These are phyloP conservation scores for Irpex sp. DNA, from an alignment of 1,284 basidiomycete species.

Conservation along the genomic window DNA sequence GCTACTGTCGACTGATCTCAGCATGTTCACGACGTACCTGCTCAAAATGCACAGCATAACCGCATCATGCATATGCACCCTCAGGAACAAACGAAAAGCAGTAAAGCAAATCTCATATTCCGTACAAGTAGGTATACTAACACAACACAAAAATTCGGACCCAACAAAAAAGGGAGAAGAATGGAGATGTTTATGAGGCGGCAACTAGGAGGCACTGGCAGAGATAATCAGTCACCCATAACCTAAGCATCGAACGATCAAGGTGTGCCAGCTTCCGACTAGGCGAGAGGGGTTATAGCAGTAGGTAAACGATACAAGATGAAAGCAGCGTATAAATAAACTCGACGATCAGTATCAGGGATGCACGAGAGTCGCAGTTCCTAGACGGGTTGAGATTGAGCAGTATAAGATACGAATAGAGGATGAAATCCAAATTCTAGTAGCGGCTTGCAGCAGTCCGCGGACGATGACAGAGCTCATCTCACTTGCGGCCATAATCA, in stretches of 20 bases:
- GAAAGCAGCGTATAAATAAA: background rate
- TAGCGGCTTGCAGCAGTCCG: background rate
- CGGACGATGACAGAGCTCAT: background rate
- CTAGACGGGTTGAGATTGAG: background rate
- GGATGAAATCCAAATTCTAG: background rate
- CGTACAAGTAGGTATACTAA: background rate
- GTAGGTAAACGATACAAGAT: background rate
- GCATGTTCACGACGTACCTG: too few relatives aligned
- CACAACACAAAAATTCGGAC: background rate
- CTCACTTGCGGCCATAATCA: slow-evolving; percentile 9
- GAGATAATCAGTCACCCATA: too few relatives aligned
- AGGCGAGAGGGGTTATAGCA: background rate
- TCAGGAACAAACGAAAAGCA: background rate
- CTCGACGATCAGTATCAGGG: background rate
- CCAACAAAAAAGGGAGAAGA: background rate
- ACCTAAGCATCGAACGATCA: too few relatives aligned
- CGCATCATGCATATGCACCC: too few relatives aligned
- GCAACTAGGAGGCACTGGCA: background rate
- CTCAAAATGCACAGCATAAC: too few relatives aligned
- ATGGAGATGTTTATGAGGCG: background rate
- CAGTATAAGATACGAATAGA: background rate
- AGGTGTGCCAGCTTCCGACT: too few relatives aligned
- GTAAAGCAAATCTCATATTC: background rate
- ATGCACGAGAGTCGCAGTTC: background rate
- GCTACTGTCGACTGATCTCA: too few relatives aligned